Base-by-base conservation (phyloP, 1,284 basidiomycete genomes). In the Tilletia walkeri region DNA sequence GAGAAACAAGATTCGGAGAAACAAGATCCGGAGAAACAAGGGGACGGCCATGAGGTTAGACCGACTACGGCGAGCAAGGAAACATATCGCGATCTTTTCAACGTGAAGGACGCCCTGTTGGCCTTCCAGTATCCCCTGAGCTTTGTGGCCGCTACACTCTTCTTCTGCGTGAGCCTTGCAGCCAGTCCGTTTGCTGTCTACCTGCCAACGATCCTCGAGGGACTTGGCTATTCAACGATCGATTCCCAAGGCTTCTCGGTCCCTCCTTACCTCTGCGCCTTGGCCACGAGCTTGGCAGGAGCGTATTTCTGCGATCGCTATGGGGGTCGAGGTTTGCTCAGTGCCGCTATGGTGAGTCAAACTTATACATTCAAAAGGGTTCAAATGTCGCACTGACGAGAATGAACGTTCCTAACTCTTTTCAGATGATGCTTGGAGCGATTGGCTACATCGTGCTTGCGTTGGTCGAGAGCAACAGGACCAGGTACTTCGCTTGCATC, bases 161-260 rank as follows among this genome's bases (percentile, higher is more conserved):
- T 81, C 67, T 83, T 82, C 65, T 76, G 76, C 65, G 72, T 74
- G 67, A 83, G 83, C 67, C 79, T 82, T 50, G 75, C 75, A 1
- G 82, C 80, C 61, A 76, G 75, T 18, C 67, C 67, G 14, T 71
- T 83, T 4, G 79, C 82, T 16, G 79, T 83, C 65, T 83, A 81
- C 75, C 66, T 77, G 2, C 82, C 81, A 2, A 80, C 77, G 34
- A 75, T 83, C 30, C 66, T 83, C 9, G 41, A 74, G 4, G 74
- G 78, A 38, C 77, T 80, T 75, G 82, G 82, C 0, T 81, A 76
- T 67, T 73, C 75, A 16, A 75, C 70, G 49, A 72, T 75, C 65
- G 65, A 69, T 4, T 77, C 78, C 0, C 78, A 80, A 56, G 78
- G 77, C 14, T 72, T 76, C 2, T 73, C 76, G 2, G 76, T 76